Conservation (phyloP, 179 eudicot genomes). For the Actinidia arguta region DNA sequence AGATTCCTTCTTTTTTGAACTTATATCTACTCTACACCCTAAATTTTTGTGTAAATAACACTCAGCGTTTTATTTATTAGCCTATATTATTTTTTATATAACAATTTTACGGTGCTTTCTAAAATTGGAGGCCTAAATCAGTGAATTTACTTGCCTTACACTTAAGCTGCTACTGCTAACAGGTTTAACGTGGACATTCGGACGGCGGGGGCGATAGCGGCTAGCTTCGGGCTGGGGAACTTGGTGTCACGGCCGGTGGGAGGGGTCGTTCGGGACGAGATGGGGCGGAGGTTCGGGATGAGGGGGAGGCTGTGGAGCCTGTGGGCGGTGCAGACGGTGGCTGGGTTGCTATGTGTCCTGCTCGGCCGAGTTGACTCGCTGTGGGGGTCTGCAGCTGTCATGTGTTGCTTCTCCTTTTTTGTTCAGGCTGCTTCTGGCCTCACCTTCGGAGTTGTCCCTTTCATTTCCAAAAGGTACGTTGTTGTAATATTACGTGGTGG, state of each 20-base stretch:
- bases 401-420: conserved; percentile 56
- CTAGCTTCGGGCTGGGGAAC: conserved; percentile 63
- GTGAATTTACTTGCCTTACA: too few relatives aligned
- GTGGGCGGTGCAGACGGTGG: conserved; percentile 59
- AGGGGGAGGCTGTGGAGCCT: conserved; percentile 69
- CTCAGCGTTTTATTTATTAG: too few relatives aligned
- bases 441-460: conserved; percentile 62
- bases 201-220: conserved; percentile 62
- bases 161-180: too few relatives aligned
- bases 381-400: conserved; percentile 50
- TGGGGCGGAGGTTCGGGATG: conserved; percentile 64
- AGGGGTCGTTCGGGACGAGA: conserved; percentile 55
- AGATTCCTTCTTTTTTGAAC: too few relatives aligned
- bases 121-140: too few relatives aligned
- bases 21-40: too few relatives aligned
- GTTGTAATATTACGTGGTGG: too few relatives aligned
- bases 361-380: conserved; percentile 49
- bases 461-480: conserved; percentile 57
- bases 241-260: conserved; percentile 53
- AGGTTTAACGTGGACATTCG: conserved; percentile 39
- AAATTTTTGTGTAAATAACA: too few relatives aligned
- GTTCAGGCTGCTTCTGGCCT: conserved; percentile 70
- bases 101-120: too few relatives aligned
- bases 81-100: too few relatives aligned
- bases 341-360: conserved; percentile 46